Evolutionary conservation across 805 yeast genomes (phyloP).

Genomic region (Novakomyces olei): DNA sequence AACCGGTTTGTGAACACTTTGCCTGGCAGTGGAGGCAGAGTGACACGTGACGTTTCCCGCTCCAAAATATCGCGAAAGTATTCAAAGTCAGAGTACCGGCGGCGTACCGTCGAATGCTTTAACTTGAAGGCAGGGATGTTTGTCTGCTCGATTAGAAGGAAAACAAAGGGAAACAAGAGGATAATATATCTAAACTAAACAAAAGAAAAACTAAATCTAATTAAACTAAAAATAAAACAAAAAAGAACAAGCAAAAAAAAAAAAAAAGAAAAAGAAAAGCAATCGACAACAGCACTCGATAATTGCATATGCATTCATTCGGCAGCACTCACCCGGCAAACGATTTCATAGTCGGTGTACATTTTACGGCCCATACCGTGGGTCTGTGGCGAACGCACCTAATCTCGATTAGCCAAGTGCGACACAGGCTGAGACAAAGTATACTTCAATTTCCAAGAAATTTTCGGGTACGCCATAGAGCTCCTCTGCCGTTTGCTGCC

Average conservation of each 20-base stretch:
- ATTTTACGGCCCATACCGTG: slow-evolving; percentile 39
- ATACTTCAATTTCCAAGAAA: slow-evolving; percentile 73
- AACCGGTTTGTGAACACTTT: slow-evolving; percentile 59
- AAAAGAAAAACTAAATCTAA: background rate
- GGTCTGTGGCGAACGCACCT: slow-evolving; percentile 40
- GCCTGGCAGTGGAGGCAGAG: slow-evolving; percentile 80
- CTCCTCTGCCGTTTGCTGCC: slow-evolving; percentile 51
- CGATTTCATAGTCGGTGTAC: slow-evolving; percentile 81
- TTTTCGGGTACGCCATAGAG: slow-evolving; percentile 88
- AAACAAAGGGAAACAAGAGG: background rate
- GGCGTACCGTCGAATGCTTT: slow-evolving; percentile 42
- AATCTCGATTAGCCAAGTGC: background rate
- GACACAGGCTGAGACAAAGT: slow-evolving; percentile 6
- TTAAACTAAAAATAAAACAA: no score
- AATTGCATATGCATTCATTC: background rate
- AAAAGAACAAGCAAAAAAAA: no score
- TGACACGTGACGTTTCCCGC: slow-evolving; percentile 54
- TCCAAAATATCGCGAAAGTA: slow-evolving; percentile 51
- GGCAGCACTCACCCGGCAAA: slow-evolving; percentile 33
- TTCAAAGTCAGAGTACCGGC: slow-evolving; percentile 82
- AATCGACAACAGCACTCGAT: background rate
- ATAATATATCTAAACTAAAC: background rate
- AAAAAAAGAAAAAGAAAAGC: background rate
- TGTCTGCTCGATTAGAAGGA: slow-evolving; percentile 20
- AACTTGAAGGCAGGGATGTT: slow-evolving; percentile 72